Conservation (phyloP, 495 filamentous ascomycete species). For the Sabuloglossum arenarium region DNA sequence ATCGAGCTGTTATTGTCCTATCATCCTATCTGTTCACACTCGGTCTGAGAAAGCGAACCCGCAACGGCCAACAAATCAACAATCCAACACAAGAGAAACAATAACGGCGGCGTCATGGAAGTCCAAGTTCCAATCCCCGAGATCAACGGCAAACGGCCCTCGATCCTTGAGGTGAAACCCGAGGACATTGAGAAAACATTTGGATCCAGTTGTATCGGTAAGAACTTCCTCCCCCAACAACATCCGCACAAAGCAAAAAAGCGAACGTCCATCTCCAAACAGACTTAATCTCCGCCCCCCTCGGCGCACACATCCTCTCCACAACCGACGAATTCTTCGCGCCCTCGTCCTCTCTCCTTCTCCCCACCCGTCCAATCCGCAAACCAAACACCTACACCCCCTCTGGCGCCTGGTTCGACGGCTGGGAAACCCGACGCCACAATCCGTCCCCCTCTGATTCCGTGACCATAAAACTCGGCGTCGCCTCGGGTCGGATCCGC, state of each 20-base stretch:
- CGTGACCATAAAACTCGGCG: slow-evolving; percentile 64
- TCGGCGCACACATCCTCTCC: slow-evolving; percentile 53
- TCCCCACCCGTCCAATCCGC: slow-evolving; percentile 49
- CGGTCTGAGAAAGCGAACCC: too few species aligned
- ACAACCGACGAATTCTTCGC: slow-evolving; percentile 86
- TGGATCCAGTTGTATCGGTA: neutral
- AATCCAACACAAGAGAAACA: neutral
- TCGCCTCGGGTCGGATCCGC: slow-evolving; percentile 49
- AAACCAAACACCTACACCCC: slow-evolving; percentile 67
- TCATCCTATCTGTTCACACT: too few species aligned
- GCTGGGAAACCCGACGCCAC: slow-evolving; percentile 84
- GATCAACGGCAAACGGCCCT: neutral
- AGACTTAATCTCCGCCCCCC: slow-evolving; percentile 58
- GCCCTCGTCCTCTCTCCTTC: slow-evolving; percentile 58
- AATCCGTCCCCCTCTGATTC: slow-evolving; percentile 65
- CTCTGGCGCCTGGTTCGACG: slow-evolving; percentile 85
- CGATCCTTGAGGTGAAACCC: neutral
- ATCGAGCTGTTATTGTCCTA: too few species aligned
- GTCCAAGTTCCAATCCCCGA: neutral
- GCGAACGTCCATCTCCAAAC: slow-evolving; percentile 5
- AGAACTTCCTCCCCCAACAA: neutral
- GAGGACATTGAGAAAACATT: neutral
- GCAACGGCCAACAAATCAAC: too few species aligned
- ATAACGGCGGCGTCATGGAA: too few species aligned
- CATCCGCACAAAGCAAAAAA: neutral